phyloP scores from a whole-genome alignment of 2,329 filamentous ascomycete genomes.

The Dryadomyces quercus-mongolicae region DNA sequence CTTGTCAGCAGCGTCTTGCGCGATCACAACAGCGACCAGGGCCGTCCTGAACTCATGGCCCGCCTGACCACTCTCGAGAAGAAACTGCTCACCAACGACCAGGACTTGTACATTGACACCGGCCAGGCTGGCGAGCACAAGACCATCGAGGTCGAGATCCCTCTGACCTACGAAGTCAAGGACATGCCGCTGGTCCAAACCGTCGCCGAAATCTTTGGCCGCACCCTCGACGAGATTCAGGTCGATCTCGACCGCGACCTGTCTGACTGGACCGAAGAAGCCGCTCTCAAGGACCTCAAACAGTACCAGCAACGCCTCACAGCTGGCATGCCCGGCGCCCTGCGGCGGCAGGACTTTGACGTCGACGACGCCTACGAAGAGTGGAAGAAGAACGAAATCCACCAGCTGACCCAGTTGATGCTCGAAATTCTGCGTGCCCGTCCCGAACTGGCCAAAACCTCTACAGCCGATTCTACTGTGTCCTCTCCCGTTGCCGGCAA shows the following conservation, averaged over 20 bases:
- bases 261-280: conserved; percentile 78
- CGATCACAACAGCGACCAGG: conserved; percentile 73
- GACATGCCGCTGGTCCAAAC: conserved; percentile 91
- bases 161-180: conserved; percentile 83
- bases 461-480: background rate
- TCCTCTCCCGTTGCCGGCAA: conserved; percentile 26
- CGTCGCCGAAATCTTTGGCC: conserved; percentile 75
- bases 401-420: conserved; percentile 87
- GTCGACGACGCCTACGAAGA: conserved; percentile 74
- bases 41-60: conserved; percentile 71
- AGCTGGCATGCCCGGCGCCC: conserved; percentile 62
- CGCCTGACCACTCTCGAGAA: conserved; percentile 75
- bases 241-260: conserved; percentile 76
- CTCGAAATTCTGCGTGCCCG: conserved; percentile 77
- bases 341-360: conserved; percentile 81
- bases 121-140: conserved; percentile 47
- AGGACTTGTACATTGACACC: conserved; percentile 62
- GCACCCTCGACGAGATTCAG: conserved; percentile 69
- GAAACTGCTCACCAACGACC: conserved; percentile 87
- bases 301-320: conserved; percentile 83
- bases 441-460: conserved; percentile 71
- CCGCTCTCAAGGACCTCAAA: conserved; percentile 83
- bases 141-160: conserved; percentile 70
- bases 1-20: conserved; percentile 69
- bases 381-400: conserved; percentile 85